Evolutionary conservation across 2,329 filamentous ascomycete genomes (phyloP).

Genomic region (Talaromyces sp.): DNA sequence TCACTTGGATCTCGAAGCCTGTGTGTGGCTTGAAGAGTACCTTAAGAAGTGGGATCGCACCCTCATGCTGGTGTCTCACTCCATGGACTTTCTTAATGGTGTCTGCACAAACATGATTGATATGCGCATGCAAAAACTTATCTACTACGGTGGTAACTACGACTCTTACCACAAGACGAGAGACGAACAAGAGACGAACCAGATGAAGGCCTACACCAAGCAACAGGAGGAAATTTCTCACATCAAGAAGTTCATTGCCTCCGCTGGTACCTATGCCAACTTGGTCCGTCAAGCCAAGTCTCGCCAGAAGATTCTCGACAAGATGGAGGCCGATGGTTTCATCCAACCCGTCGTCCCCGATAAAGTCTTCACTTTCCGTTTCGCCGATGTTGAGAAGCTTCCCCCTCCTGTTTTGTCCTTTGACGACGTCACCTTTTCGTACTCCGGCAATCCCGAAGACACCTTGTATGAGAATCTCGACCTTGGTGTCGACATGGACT

Average conservation of each 20-base stretch:
- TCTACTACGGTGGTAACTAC: conserved; percentile 99
- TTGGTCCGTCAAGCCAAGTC: conserved; percentile 98
- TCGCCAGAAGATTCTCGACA: conserved; percentile 98
- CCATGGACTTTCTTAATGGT: conserved; percentile 98
- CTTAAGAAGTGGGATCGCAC: conserved; percentile 99
- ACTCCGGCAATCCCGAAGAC: conserved; percentile 82
- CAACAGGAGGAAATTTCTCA: conserved; percentile 98
- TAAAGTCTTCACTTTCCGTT: conserved; percentile 92
- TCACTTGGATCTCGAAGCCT: conserved; percentile 98
- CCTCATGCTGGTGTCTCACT: conserved; percentile 92
- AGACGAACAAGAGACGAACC: conserved; percentile 90
- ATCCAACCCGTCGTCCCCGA: conserved; percentile 85
- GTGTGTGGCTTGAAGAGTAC: conserved; percentile 99
- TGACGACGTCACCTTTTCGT: conserved; percentile 96
- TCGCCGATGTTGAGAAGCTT: conserved; percentile 98
- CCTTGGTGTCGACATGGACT: conserved; percentile 99
- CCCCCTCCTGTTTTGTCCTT: conserved; percentile 94
- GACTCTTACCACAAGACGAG: conserved; percentile 96
- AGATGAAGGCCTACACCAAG: conserved; percentile 98
- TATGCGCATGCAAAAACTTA: conserved; percentile 80
- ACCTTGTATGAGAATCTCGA: conserved; percentile 96
- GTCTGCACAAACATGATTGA: conserved; percentile 98
- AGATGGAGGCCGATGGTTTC: conserved; percentile 99
- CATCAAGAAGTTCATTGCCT: conserved; percentile 99
- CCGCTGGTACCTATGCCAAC: conserved; percentile 99